Percentiles rank a stretch among this genome's conserved stretches.
Evolutionary conservation across 2,329 filamentous ascomycete genomes (phyloP).

Genomic region (Zymoseptoria pseudotritici): DNA sequence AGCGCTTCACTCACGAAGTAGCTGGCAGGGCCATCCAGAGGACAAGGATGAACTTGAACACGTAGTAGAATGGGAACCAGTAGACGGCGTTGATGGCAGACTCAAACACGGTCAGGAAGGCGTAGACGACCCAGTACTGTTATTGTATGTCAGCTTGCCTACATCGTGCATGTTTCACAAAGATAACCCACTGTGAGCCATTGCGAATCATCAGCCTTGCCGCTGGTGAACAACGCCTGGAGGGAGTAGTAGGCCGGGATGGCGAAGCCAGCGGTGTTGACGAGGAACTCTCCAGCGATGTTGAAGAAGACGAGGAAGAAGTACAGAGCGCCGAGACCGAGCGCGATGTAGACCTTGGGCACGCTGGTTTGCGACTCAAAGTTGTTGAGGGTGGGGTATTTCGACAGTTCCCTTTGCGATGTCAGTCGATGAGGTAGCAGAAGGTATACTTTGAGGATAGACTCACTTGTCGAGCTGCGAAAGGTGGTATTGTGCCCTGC

Average conservation of each 20-base stretch:
- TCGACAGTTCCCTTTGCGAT: slow-evolving; percentile 58
- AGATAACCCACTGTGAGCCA: slow-evolving; percentile 50
- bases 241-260: slow-evolving; percentile 81
- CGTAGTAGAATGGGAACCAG: slow-evolving; percentile 98
- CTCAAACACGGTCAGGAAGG: slow-evolving; percentile 76
- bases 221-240: slow-evolving; percentile 63
- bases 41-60: slow-evolving; percentile 97
- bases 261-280: slow-evolving; percentile 77
- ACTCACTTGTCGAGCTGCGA: slow-evolving; percentile 79
- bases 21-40: slow-evolving; percentile 96
- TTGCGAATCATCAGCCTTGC: slow-evolving; percentile 75
- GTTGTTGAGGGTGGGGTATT: slow-evolving; percentile 76
- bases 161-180: not conserved
- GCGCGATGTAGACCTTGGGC: slow-evolving; percentile 76
- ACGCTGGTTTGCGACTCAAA: slow-evolving; percentile 76
- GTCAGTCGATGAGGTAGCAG: slow-evolving; percentile 3
- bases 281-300: slow-evolving; percentile 79
- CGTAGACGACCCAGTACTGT: slow-evolving; percentile 80
- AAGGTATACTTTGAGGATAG: not conserved
- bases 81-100: slow-evolving; percentile 78
- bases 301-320: slow-evolving; percentile 92
- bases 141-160: slow-evolving; percentile 7
- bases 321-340: slow-evolving; percentile 70
- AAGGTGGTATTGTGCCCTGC: slow-evolving; percentile 50
- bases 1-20: slow-evolving; percentile 64